phyloP scores from a whole-genome alignment of 257 asterid species.

The Thymus quinquecostatus region DNA sequence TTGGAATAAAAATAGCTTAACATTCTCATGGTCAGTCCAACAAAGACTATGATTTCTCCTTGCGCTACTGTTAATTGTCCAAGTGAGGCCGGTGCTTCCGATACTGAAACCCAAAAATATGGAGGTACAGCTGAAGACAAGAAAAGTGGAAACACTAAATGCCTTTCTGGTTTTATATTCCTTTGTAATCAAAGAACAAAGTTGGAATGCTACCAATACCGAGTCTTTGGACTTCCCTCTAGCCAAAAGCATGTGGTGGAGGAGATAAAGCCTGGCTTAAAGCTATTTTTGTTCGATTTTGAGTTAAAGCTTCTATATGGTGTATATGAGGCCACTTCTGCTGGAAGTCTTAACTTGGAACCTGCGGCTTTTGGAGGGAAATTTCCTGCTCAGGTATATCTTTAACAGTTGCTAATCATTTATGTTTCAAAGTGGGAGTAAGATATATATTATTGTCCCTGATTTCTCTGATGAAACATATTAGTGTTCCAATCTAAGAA shows the following conservation, averaged over 20 bases:
- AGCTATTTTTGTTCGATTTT: constrained; percentile 76
- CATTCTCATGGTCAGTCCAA: constrained; percentile 21
- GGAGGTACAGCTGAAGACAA: constrained; percentile 34
- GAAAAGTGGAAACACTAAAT: constrained; percentile 29
- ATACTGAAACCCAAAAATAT: constrained; percentile 21
- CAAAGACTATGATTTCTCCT: constrained; percentile 29
- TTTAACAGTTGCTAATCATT: constrained; percentile 2
- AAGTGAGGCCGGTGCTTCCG: constrained; percentile 35
- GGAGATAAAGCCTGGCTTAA: constrained; percentile 62
- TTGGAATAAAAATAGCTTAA: constrained; percentile 35
- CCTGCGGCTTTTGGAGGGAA: constrained; percentile 72
- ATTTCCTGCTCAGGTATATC: constrained; percentile 81
- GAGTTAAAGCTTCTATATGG: constrained; percentile 70
- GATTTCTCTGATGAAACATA: constrained; percentile 16
- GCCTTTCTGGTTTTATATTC: constrained; percentile 68
- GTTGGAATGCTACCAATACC: constrained; percentile 66
- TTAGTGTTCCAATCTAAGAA: neutral
- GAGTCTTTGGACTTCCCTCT: constrained; percentile 79
- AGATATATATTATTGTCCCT: neutral
- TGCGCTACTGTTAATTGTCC: constrained; percentile 29
- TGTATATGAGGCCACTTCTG: constrained; percentile 69
- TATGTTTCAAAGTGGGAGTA: neutral
- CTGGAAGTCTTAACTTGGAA: constrained; percentile 67
- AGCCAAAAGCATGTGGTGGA: constrained; percentile 52
- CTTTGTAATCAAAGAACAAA: constrained; percentile 67